Conservation (phyloP, 139 green algal genomes). For the Auxenochlorella pyrenoidosa region DNA sequence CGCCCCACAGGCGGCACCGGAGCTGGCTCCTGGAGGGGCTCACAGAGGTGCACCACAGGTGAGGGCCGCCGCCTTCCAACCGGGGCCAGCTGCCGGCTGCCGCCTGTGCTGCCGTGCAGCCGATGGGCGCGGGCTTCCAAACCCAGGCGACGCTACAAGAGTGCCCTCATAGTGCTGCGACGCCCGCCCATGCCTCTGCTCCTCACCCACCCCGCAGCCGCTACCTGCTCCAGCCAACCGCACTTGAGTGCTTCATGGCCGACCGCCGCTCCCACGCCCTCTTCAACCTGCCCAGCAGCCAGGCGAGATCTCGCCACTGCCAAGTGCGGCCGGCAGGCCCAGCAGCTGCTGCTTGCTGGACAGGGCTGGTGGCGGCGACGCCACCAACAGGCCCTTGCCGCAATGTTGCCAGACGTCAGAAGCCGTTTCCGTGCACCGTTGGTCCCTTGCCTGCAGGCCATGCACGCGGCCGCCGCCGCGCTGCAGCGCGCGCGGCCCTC, state of each 20-base stretch:
- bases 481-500: slow-evolving; percentile 16
- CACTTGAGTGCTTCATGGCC: slow-evolving; percentile 73
- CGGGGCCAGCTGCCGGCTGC: too few relatives aligned
- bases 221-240: slow-evolving; percentile 72
- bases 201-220: slow-evolving; percentile 19
- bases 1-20: slow-evolving; percentile 37
- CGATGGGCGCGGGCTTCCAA: too few relatives aligned
- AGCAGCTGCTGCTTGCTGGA: not conserved
- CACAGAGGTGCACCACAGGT: slow-evolving; percentile 61
- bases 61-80: too few relatives aligned
- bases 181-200: not conserved
- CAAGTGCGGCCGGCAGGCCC: too few relatives aligned
- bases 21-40: slow-evolving; percentile 39
- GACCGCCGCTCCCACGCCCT: slow-evolving; percentile 61
- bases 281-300: slow-evolving; percentile 55
- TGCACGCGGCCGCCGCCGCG: slow-evolving; percentile 19
- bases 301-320: slow-evolving; percentile 3
- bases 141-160: too few relatives aligned
- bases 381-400: not conserved
- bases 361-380: not conserved
- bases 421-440: not conserved
- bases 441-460: slow-evolving; percentile 37
- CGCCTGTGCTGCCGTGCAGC: too few relatives aligned
- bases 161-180: not conserved
- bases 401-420: too few relatives aligned